Conservation (phyloP, 2,329 filamentous ascomycete species). For the Fusarium sp. region DNA sequence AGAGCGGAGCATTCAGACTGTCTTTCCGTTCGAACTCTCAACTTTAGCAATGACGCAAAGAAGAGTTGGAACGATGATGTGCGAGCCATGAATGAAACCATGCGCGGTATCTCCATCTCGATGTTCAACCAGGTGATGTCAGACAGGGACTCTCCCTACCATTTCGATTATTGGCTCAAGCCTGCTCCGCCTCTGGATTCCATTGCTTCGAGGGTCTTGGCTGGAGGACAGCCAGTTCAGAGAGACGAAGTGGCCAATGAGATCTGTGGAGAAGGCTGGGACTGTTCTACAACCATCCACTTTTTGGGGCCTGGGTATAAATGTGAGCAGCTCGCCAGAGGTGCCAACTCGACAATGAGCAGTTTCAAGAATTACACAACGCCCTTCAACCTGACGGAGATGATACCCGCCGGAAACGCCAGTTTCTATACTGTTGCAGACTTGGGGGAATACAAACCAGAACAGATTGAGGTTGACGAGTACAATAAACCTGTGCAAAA, state of each 20-base stretch:
- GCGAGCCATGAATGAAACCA: slow-evolving; percentile 9
- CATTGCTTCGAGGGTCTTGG: slow-evolving; percentile 29
- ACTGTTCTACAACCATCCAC: slow-evolving; percentile 36
- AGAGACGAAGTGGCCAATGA: slow-evolving; percentile 29
- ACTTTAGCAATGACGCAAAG: slow-evolving; percentile 34
- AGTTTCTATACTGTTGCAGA: slow-evolving; percentile 22
- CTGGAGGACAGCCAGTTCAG: slow-evolving; percentile 27
- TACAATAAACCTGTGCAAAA: slow-evolving; percentile 6
- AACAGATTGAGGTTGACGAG: slow-evolving; percentile 17
- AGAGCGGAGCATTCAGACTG: slow-evolving; percentile 16
- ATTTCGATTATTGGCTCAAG: slow-evolving; percentile 37
- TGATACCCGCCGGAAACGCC: slow-evolving; percentile 28
- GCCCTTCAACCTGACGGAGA: slow-evolving; percentile 31
- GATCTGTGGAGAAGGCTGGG: slow-evolving; percentile 37
- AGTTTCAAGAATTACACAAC: slow-evolving; percentile 5
- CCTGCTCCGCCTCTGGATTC: slow-evolving; percentile 20
- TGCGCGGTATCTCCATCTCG: slow-evolving; percentile 31
- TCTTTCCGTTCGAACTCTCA: slow-evolving; percentile 32
- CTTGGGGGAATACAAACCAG: slow-evolving; percentile 26
- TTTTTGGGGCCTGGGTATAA: slow-evolving; percentile 40
- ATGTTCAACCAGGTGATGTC: slow-evolving; percentile 22
- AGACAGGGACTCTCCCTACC: neutral
- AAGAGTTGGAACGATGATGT: slow-evolving; percentile 19
- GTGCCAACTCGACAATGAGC: neutral
- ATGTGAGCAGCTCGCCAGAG: slow-evolving; percentile 30